Conservation (phyloP, 2,329 filamentous ascomycete species). For the Akanthomyces uredinophilus region DNA sequence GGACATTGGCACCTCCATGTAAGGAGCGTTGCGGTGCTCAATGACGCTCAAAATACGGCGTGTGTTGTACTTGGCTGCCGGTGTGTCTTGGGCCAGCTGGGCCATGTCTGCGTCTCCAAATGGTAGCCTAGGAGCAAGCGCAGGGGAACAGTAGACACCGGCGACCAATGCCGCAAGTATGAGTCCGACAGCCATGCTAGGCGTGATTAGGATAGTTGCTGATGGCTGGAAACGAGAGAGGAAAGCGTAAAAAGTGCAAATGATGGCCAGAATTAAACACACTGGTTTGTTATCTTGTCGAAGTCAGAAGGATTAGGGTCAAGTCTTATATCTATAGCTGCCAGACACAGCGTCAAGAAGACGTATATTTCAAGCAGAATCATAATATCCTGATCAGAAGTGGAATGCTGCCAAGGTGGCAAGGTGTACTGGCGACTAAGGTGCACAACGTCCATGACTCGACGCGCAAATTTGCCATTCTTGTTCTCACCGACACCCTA, state of each 20-base stretch:
- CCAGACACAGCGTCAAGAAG: neutral
- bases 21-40: neutral
- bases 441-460: neutral
- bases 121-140: neutral
- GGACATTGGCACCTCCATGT: neutral
- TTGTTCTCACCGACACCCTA: neutral
- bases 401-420: neutral
- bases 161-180: neutral
- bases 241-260: neutral
- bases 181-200: neutral
- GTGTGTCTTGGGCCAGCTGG: neutral
- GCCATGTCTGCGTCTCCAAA: neutral
- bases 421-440: neutral
- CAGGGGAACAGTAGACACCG: neutral
- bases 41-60: neutral
- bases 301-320: neutral
- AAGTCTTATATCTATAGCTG: neutral
- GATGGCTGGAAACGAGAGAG: neutral
- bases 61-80: neutral
- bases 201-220: neutral
- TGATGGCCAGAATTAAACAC: neutral
- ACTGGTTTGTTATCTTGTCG: neutral
- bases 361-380: neutral
- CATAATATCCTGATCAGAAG: neutral
- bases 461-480: neutral